These are phyloP conservation scores for Fusarium cicatricum DNA, from an alignment of 2,329 filamentous ascomycete genomes.

Conservation along the genomic window DNA sequence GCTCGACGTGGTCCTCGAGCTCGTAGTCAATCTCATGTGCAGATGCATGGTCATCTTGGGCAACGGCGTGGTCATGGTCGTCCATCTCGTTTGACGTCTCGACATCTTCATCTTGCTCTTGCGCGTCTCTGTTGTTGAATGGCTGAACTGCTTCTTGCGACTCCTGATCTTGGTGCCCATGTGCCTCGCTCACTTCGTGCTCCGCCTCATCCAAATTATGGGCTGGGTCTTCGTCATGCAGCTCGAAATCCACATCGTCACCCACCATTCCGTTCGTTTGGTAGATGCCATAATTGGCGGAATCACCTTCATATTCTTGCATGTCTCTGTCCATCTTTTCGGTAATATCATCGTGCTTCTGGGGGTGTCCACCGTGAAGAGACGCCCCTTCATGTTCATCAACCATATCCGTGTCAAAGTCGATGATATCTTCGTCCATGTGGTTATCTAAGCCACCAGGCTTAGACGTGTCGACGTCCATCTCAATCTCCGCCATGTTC, in stretches of 20 bases:
- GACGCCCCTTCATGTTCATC: constrained; percentile 31
- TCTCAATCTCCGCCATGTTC: constrained; percentile 44
- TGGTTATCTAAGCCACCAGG: constrained; percentile 36
- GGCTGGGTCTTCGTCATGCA: constrained; percentile 17
- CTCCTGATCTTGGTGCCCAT: constrained; percentile 16
- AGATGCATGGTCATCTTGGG: constrained; percentile 23
- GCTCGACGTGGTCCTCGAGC: constrained; percentile 36
- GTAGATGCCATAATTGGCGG: constrained; percentile 24
- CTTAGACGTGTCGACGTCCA: constrained; percentile 44
- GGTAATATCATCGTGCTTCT: constrained; percentile 10
- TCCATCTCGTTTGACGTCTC: constrained; percentile 13
- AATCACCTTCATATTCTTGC: constrained; percentile 29
- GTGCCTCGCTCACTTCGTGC: constrained; percentile 12
- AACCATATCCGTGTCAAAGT: constrained; percentile 49
- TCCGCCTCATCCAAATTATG: constrained; percentile 14
- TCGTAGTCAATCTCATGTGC: constrained; percentile 46
- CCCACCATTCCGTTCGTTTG: constrained; percentile 33
- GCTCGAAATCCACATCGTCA: constrained; percentile 33
- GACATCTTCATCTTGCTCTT: constrained; percentile 3
- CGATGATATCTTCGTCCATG: constrained; percentile 48
- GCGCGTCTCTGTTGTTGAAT: constrained; percentile 2
- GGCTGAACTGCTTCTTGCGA: constrained; percentile 10
- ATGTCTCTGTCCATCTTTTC: constrained; percentile 29
- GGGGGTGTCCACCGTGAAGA: background rate
- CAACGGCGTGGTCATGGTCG: background rate